Base-by-base conservation (phyloP, 768 basidiomycete genomes). In the Rhizopogon vinicolor region DNA sequence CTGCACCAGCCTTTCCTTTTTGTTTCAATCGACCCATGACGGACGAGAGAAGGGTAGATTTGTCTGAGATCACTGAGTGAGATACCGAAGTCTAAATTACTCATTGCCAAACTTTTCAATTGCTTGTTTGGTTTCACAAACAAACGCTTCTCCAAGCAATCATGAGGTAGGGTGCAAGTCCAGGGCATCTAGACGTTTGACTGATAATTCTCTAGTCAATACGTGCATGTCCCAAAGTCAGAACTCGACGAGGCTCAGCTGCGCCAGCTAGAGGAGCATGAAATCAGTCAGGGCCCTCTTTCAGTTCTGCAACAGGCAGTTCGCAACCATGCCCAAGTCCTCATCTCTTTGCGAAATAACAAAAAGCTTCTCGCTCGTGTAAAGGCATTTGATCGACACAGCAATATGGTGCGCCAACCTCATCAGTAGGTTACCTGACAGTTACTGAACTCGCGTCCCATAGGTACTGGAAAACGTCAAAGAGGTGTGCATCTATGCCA, bases 331-430 rank as follows among this genome's bases (percentile, higher is more conserved):
- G 87, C 95, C 12, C 97, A 99, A 76, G 91, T 99, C 61, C 85
- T 99, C 60, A 95, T 99, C 66, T 95, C 94, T 18, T 79, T 99
- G 54, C 80, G 97, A 64, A 99, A 98, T 78, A 98, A 98, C 81
- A 98, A 96, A 78, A 99, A 99, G 73, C 76, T 99, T 37, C 80
- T 94, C 45, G 91, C 92, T 35, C 84, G 95, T 49, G 95, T 98
- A 54, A 99, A 99, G 73, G 97, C 97, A 0, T 99, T 99, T 69
- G 97, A 99, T 72, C 81, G 97, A 68, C 97, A 99, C 74, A 91
- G 92, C 64, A 99, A 99, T 69, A 98, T 99, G 95, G 96, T 92
- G 61, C 46, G 86, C 73, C 41, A 22, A 49, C 6, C 22, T 54
- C 44, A 51, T 52, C 9, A 44, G 22, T 41, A 48, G 51, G 41